Percentiles rank a stretch among this genome's conserved stretches.
Conservation (phyloP, 495 filamentous ascomycete genomes). For the Rhizodiscina lignyota region DNA sequence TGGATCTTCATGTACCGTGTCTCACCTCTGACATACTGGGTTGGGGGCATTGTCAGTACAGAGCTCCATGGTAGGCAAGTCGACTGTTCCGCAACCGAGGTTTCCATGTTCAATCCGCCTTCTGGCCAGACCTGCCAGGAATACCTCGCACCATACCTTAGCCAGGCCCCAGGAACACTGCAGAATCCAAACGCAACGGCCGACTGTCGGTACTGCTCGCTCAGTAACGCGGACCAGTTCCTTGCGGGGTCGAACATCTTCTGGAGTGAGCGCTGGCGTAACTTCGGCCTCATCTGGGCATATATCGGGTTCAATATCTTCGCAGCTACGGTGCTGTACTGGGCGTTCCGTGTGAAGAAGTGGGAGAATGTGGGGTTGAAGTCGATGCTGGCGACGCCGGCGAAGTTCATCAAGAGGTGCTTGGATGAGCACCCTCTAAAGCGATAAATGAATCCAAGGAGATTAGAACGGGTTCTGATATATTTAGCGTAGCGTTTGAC, state of each 20-base stretch:
- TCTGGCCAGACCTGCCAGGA: slow-evolving; percentile 33
- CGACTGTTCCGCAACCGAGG: slow-evolving; percentile 44
- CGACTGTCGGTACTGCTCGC: slow-evolving; percentile 44
- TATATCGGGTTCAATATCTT: slow-evolving; percentile 65
- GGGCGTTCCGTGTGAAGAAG: slow-evolving; percentile 65
- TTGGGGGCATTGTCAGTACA: slow-evolving; percentile 44
- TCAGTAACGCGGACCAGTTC: slow-evolving; percentile 45
- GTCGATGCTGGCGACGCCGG: no score
- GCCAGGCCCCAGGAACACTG: slow-evolving; percentile 32
- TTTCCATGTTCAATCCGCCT: slow-evolving; percentile 36
- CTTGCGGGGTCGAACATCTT: slow-evolving; percentile 29
- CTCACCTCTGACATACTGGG: slow-evolving; percentile 58
- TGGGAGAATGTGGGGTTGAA: slow-evolving; percentile 20
- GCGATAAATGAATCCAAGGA: no score
- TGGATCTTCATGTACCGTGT: slow-evolving; percentile 80
- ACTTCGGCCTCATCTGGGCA: slow-evolving; percentile 53
- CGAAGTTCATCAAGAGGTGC: no score
- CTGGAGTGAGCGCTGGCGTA: slow-evolving; percentile 47
- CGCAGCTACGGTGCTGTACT: slow-evolving; percentile 61
- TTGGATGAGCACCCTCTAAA: no score
- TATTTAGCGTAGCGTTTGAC: no score
- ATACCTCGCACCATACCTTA: slow-evolving; percentile 39
- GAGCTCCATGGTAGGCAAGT: slow-evolving; percentile 42
- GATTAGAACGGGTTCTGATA: no score
- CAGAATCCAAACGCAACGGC: slow-evolving; percentile 29